These are phyloP conservation scores for Geotrichum carabidarum DNA, from an alignment of 1,139 yeast genomes.

Conservation along the genomic window DNA sequence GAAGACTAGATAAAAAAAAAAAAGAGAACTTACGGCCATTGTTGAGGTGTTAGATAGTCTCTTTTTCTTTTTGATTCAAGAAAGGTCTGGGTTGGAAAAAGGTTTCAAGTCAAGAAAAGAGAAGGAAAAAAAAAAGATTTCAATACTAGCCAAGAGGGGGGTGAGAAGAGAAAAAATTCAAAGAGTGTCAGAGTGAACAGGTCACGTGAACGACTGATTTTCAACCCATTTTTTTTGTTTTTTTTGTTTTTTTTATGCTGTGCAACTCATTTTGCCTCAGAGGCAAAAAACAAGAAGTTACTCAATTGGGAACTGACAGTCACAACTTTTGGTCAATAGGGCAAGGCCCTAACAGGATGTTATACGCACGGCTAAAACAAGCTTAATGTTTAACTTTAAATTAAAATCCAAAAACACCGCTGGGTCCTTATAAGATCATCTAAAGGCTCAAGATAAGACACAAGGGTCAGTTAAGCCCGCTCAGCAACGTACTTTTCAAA, in stretches of 20 bases:
- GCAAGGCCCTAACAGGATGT: background rate
- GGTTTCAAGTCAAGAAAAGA: background rate
- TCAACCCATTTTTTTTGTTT: too few species aligned
- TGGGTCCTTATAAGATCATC: too few species aligned
- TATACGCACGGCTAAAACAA: background rate
- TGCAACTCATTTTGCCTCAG: too few species aligned
- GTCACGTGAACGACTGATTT: too few species aligned
- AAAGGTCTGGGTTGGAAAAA: background rate
- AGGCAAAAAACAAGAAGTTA: too few species aligned
- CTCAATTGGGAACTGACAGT: too few species aligned
- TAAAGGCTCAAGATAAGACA: background rate
- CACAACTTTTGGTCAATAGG: background rate
- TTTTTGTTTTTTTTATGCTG: too few species aligned
- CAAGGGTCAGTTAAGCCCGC: background rate
- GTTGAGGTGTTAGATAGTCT: constrained; percentile 10
- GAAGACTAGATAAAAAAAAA: background rate
- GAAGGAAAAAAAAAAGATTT: background rate
- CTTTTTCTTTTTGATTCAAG: background rate
- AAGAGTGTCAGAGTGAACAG: too few species aligned
- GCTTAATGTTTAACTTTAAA: background rate
- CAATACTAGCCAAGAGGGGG: background rate
- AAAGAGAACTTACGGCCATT: constrained; percentile 19
- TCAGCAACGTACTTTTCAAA: constrained; percentile 18
- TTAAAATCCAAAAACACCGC: background rate
- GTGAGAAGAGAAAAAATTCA: background rate